phyloP scores from a whole-genome alignment of 2,329 filamentous ascomycete species.

The Cytospora schulzeri region DNA sequence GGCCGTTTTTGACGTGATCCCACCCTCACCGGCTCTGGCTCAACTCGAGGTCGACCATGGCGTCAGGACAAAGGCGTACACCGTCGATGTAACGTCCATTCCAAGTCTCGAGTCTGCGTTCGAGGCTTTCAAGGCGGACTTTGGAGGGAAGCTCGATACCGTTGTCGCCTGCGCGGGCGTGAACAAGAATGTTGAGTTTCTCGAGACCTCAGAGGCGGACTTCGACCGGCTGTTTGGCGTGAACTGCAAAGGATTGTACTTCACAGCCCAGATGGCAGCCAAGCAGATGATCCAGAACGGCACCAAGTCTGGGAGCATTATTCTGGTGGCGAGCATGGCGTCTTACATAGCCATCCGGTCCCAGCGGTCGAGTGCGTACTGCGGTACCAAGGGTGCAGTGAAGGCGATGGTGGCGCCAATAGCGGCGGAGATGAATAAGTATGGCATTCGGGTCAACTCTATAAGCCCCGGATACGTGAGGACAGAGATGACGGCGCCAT shows the following conservation, averaged over 20 bases:
- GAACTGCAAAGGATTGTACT: conserved; percentile 49
- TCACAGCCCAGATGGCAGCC: conserved; percentile 50
- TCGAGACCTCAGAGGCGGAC: conserved; percentile 46
- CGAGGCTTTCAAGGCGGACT: conserved; percentile 36
- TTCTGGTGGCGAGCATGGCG: conserved; percentile 56
- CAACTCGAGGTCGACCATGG: conserved; percentile 44
- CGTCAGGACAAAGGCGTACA: conserved; percentile 46
- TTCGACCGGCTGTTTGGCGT: conserved; percentile 45
- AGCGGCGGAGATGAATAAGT: conserved; percentile 44
- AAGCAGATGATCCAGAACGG: conserved; percentile 54
- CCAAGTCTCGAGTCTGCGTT: conserved; percentile 37
- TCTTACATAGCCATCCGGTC: conserved; percentile 52
- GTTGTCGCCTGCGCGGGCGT: conserved; percentile 49
- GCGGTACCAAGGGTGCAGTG: conserved; percentile 50
- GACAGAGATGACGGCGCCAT: conserved; percentile 41
- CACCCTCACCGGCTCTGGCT: conserved; percentile 41
- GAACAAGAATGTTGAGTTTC: conserved; percentile 46
- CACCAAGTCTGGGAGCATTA: conserved; percentile 53
- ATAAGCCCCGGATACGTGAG: conserved; percentile 45
- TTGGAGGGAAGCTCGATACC: conserved; percentile 42
- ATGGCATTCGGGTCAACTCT: conserved; percentile 46
- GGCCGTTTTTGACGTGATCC: conserved; percentile 50
- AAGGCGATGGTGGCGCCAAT: conserved; percentile 49
- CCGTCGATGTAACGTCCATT: conserved; percentile 42
- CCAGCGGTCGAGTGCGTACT: conserved; percentile 50